Evolutionary conservation across 192 early-diverging fungal genomes (phyloP), one percentile per base, ranked within the genome.

Genomic region (Diversispora eburnea): DNA sequence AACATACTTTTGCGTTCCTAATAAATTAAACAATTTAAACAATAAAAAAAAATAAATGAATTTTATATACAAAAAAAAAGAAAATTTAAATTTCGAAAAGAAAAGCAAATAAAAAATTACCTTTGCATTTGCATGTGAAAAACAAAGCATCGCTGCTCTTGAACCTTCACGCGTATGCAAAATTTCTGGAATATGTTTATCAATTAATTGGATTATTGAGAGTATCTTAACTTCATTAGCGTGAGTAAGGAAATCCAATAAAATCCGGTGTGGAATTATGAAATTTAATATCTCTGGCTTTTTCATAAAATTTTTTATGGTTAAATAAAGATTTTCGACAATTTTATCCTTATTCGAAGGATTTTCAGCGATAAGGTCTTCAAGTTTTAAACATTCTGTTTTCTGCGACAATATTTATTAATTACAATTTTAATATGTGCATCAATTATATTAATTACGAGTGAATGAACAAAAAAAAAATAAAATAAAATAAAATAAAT

Each of bases 91-190:
- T 19, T 52, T 33, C 25, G 25, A 33, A 33, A 33, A 70, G n/a
- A n/a, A 39, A 12, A 2, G 9, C 61, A 41, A 55, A 52, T 72
- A 15, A 69, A 19, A 45, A 6, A 58, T 59, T 49, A 78, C 77
- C 68, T 97, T 97, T 48, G 93, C 84, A 20, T 88, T 84, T 9
- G 88, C 90, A 77, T 95, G 81, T 22, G 92, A 79, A 66, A 98
- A 68, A 67, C 88, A 92, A 45, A 91, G 85, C 88, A 94, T 95
- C 5, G 89, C 91, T 22, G 92, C 91, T 39, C 87, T 90, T 7
- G 95, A 86, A 69, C 96, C 96, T 71, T 97, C 95, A 60, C 90
- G 84, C 46, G 95, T 98, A 76, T 98, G 96, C 67, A 97, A 81
- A 60, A 98, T 91, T 79, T 94, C 88, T 41, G 88, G 88, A 8